Base-by-base conservation (phyloP, 768 basidiomycete genomes). In the Russula sp. region DNA sequence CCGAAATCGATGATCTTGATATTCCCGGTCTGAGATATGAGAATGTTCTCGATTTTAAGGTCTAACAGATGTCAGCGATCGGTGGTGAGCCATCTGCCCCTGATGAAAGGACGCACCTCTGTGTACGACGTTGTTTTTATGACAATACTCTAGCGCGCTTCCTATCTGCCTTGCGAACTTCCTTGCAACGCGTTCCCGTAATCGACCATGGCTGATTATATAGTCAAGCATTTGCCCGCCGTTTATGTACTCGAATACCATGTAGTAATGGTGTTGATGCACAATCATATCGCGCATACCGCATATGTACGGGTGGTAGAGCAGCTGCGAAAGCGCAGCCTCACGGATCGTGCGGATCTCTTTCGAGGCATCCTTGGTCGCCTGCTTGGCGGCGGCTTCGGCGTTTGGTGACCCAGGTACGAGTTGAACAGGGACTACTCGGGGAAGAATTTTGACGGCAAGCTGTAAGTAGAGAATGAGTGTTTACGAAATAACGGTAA, bases 1-100 rank as follows among this genome's bases (percentile, higher is more conserved):
- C 97, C 97, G 76, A 98, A 99, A 76, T 99, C 96, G 75, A 98
- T 99, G 67, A 98, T 98, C 82, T 98, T 99, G 81, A 98, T 98
- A 78, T 98, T 98, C 13, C 97, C 97, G 0, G 92, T 92, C 68
- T 97, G 94, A 1, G 94, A 97, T 69, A 99, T 98, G 73, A 99
- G 89, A 71, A 99, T 99, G 78, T 98, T 98, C 77, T 99, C 96
- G 73, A 99, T 99, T 81, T 99, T 99, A 69, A 99, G 88, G 79
- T 99, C 89, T 85, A 66, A 22, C 22, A 9, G 54, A 55, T 46
- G 68, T 63, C 51, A 56, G 51, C 52, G 38, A 54, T 51, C 18
- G 2, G 16, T 22, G 9, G 24, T 56, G 46, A 49, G n/a, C 14
- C 7, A 40, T 16, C 14, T 16, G 20, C 20, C 74, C 40, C 20